Conservation (phyloP, 202 grass and related monocot species). For the Miscanthus sacchariflorus region DNA sequence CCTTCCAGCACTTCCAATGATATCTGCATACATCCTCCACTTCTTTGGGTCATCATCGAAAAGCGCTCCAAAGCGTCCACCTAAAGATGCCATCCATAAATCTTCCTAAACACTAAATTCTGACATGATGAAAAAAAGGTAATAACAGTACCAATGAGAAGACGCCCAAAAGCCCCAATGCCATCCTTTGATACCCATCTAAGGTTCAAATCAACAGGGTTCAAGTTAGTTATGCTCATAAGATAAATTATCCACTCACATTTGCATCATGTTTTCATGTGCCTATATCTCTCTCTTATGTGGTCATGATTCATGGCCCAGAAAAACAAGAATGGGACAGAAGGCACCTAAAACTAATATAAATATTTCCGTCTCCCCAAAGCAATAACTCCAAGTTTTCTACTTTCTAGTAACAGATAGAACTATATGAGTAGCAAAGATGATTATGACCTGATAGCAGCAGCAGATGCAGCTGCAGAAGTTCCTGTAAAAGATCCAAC, state of each 20-base stretch:
- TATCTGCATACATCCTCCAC: slow-evolving; percentile 99
- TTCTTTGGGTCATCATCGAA: slow-evolving; percentile 97
- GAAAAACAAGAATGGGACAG: slow-evolving; percentile 15
- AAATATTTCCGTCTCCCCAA: slow-evolving; percentile 14
- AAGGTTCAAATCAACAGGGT: slow-evolving; percentile 26
- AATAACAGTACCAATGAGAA: slow-evolving; percentile 83
- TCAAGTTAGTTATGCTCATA: slow-evolving; percentile 31
- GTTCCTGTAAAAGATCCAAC: slow-evolving; percentile 84
- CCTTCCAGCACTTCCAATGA: slow-evolving; percentile 97
- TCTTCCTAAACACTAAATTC: slow-evolving; percentile 29
- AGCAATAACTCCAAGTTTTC: slow-evolving; percentile 8
- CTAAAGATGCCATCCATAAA: slow-evolving; percentile 57
- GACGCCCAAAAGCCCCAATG: slow-evolving; percentile 84
- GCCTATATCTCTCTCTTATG: neutral
- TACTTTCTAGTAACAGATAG: slow-evolving; percentile 25
- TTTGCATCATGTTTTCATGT: slow-evolving; percentile 16
- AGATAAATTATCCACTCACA: slow-evolving; percentile 8
- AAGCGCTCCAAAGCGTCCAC: slow-evolving; percentile 85
- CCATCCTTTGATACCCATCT: slow-evolving; percentile 99
- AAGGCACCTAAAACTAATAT: neutral
- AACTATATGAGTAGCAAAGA: slow-evolving; percentile 26
- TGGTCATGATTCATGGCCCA: neutral
- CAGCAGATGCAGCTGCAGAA: slow-evolving; percentile 86
- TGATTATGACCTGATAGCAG: slow-evolving; percentile 80
- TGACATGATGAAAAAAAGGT: slow-evolving; percentile 4